Percentiles rank a stretch among this genome's conserved stretches.
These are phyloP conservation scores for Pythium plurisporium DNA, from an alignment of 352 stramenopile species.

Conservation along the genomic window DNA sequence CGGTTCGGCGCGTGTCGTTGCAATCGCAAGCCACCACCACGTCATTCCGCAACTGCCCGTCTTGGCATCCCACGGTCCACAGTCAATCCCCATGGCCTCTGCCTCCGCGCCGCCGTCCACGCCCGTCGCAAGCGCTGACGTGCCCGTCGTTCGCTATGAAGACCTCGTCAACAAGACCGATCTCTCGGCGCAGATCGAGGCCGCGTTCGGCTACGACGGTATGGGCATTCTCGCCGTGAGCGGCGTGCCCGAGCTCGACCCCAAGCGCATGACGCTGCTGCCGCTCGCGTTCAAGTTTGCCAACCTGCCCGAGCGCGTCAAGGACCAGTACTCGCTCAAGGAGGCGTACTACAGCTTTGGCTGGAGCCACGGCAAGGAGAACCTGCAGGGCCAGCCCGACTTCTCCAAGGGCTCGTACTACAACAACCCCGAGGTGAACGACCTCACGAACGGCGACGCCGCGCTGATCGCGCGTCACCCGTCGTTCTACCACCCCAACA, in stretches of 20 bases:
- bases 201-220: constrained; percentile 87
- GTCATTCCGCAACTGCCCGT: not conserved
- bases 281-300: constrained; percentile 83
- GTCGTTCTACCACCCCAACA: constrained; percentile 91
- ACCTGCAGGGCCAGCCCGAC: constrained; percentile 90
- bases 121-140: constrained; percentile 29
- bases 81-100: not conserved
- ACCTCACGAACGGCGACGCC: constrained; percentile 67
- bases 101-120: not conserved
- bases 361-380: constrained; percentile 96
- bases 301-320: constrained; percentile 72
- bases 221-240: constrained; percentile 89
- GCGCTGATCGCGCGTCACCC: constrained; percentile 76
- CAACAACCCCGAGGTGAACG: constrained; percentile 94
- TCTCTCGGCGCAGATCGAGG: constrained; percentile 47
- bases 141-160: constrained; percentile 60
- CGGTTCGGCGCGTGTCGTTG: not conserved
- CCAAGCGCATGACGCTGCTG: constrained; percentile 72
- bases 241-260: constrained; percentile 76
- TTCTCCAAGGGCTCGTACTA: constrained; percentile 96
- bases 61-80: too few relatives aligned
- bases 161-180: constrained; percentile 46
- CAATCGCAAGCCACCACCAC: not conserved
- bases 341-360: constrained; percentile 93
- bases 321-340: constrained; percentile 80